A percentile compares a stretch with the other conserved stretches of the same genome.
These are phyloP conservation scores for Candida boidinii DNA, from an alignment of 805 yeast genomes.

Conservation along the genomic window DNA sequence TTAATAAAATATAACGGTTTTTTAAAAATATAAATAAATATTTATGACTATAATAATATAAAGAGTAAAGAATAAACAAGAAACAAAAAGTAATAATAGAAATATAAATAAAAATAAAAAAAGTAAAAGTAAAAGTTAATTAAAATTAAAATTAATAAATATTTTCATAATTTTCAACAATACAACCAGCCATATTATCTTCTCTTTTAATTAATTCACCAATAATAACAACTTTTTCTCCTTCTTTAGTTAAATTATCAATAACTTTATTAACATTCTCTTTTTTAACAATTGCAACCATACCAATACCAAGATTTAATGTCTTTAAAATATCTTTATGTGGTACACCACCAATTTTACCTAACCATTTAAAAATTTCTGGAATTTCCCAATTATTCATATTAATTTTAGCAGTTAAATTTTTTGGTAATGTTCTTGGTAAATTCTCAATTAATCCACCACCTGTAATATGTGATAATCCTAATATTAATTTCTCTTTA, in stretches of 20 bases:
- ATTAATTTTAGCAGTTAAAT: conserved; percentile 75
- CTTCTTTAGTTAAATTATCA: conserved; percentile 46
- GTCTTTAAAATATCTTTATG: conserved; percentile 78
- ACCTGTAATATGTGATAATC: conserved; percentile 96
- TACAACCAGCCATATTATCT: conserved; percentile 49
- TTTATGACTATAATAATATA: too few species aligned
- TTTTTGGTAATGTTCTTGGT: conserved; percentile 85
- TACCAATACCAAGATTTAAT: conserved; percentile 92
- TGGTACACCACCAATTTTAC: conserved; percentile 86
- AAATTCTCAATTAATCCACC: conserved; percentile 96
- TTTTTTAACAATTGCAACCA: conserved; percentile 77
- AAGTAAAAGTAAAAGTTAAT: conserved; percentile 14
- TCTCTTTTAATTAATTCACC: conserved; percentile 46
- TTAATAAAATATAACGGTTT: too few species aligned
- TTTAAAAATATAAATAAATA: too few species aligned
- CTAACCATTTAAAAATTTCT: conserved; percentile 89
- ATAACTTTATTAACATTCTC: conserved; percentile 55
- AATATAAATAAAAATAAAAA: background rate
- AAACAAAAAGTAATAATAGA: too few species aligned
- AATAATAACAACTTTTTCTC: conserved; percentile 68
- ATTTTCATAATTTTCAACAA: conserved; percentile 40
- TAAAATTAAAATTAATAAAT: conserved; percentile 27
- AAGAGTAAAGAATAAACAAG: too few species aligned
- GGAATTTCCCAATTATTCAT: conserved; percentile 78
- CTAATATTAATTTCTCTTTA: conserved; percentile 60